Evolutionary conservation across 73 alveolate species (phyloP).

Genomic region (Tetrahymena borealis): DNA sequence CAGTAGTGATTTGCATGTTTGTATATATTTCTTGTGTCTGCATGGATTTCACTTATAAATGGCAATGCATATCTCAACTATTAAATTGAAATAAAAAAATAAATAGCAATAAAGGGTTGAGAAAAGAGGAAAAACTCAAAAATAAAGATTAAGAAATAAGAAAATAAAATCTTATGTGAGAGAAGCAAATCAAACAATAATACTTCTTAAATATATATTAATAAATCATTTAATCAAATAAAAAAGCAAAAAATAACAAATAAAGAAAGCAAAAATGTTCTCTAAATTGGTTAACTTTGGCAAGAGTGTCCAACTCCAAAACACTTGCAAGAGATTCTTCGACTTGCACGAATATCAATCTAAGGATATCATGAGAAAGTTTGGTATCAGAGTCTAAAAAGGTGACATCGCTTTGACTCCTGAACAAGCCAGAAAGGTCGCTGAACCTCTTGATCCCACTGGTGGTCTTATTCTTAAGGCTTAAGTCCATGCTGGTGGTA

Average conservation of each 20-base stretch:
- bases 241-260: neutral
- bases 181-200: neutral
- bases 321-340: constrained; percentile 35
- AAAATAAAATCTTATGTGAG: neutral
- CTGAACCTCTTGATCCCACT: constrained; percentile 28
- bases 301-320: constrained; percentile 15
- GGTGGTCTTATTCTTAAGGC: constrained; percentile 51
- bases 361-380: constrained; percentile 53
- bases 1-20: neutral
- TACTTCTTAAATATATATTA: neutral
- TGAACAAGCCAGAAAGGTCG: constrained; percentile 39
- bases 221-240: neutral
- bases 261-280: neutral
- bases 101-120: neutral
- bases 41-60: neutral
- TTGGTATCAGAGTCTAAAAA: constrained; percentile 57
- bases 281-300: constrained; percentile 2
- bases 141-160: neutral
- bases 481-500: constrained; percentile 67
- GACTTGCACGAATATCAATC: constrained; percentile 63
- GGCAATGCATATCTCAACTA: neutral
- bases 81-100: neutral
- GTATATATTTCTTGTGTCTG: neutral
- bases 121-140: neutral
- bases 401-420: constrained; percentile 63